Evolutionary conservation across 306 rosid genomes (phyloP).

Genomic region (Vigna unguiculata): DNA sequence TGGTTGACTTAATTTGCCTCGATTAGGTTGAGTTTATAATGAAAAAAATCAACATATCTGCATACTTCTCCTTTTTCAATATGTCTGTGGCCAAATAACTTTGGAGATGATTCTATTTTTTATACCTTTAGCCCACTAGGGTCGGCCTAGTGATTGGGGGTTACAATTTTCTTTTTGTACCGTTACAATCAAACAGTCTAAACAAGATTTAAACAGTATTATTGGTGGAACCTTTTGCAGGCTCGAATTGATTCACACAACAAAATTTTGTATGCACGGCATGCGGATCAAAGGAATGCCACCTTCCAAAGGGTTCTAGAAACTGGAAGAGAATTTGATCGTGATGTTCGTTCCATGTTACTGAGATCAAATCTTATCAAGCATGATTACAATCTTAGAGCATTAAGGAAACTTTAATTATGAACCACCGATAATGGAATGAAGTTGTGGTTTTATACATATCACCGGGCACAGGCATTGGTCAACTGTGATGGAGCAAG

Average conservation of each 20-base stretch:
- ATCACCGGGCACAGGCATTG: conserved; percentile 18
- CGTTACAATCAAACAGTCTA: neutral
- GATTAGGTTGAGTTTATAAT: neutral
- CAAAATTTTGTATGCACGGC: conserved; percentile 92
- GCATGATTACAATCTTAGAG: conserved; percentile 75
- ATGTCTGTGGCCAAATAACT: conserved; percentile 21
- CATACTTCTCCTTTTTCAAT: neutral
- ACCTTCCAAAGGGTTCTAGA: conserved; percentile 94
- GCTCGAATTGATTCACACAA: conserved; percentile 99
- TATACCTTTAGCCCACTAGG: neutral
- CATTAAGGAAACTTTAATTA: conserved; percentile 72
- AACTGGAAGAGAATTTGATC: conserved; percentile 82
- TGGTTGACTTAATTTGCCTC: conserved; percentile 37
- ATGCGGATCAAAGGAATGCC: conserved; percentile 97
- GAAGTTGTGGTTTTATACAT: conserved; percentile 9
- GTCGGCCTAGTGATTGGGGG: no score
- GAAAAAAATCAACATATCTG: conserved; percentile 1
- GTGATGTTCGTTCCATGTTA: conserved; percentile 85
- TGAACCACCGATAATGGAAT: conserved; percentile 38
- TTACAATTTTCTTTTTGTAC: neutral
- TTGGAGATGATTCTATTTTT: neutral
- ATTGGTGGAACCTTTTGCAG: conserved; percentile 57
- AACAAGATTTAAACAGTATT: conserved; percentile 5
- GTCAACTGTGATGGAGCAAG: conserved; percentile 26
- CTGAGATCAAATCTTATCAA: conserved; percentile 92